Conservation (phyloP, 2,329 filamentous ascomycete genomes). For the Escovopsis weberi region DNA sequence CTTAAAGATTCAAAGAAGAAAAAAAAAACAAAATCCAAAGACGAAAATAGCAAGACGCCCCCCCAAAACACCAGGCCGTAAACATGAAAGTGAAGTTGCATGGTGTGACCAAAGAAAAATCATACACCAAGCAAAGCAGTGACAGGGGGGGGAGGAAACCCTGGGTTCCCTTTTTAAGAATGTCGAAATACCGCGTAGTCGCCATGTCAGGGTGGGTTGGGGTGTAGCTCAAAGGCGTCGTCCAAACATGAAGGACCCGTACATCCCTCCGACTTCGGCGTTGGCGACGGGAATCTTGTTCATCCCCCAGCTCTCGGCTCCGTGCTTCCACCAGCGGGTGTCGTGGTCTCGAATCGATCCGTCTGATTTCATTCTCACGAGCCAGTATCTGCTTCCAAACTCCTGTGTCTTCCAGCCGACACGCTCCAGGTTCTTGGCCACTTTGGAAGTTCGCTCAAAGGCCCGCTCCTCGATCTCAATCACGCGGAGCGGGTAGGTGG, state of each 20-base stretch:
- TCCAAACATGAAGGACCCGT: constrained; percentile 59
- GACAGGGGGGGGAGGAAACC: constrained; percentile 1
- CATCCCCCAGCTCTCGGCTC: constrained; percentile 73
- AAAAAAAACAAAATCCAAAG: too few species aligned
- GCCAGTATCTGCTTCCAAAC: constrained; percentile 49
- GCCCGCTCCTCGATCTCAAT: constrained; percentile 60
- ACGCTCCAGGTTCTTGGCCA: constrained; percentile 42
- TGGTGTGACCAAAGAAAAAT: neutral
- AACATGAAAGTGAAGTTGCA: neutral
- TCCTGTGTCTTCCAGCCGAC: constrained; percentile 60
- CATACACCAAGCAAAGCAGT: neutral
- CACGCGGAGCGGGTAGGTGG: constrained; percentile 57
- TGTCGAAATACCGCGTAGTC: neutral
- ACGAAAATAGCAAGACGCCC: neutral
- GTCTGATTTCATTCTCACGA: constrained; percentile 41
- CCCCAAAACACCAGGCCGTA: neutral
- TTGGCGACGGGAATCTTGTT: constrained; percentile 81
- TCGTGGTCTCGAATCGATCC: constrained; percentile 21
- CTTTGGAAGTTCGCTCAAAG: constrained; percentile 48
- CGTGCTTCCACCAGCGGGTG: constrained; percentile 69
- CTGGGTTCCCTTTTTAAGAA: neutral
- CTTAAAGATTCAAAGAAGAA: too few species aligned
- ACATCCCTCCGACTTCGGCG: constrained; percentile 88
- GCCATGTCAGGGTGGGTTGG: neutral
- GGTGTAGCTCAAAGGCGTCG: constrained; percentile 31